Base-by-base conservation (phyloP, 2,329 filamentous ascomycete species). In the Aspergillus sclerotialis region DNA sequence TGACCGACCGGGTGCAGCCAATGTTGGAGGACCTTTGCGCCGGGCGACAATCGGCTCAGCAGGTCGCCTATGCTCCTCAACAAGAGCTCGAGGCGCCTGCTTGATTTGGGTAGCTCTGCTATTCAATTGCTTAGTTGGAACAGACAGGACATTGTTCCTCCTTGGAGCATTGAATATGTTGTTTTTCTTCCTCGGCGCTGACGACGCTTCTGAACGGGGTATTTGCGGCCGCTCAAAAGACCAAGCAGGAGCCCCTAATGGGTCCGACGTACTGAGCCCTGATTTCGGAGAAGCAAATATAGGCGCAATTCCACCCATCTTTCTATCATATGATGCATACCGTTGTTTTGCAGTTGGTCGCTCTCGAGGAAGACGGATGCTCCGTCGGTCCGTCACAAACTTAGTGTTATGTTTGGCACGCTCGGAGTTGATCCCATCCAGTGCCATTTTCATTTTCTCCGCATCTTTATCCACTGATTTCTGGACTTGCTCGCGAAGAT, bases 401-500 rank as follows among this genome's bases (percentile, higher is more conserved):
- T 69, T 71, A 39, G 73, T 73, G 10, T 67, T 68, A 37, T 80
- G 76, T 36, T 70, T 68, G 23, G 72, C 69, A 44, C 76, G 76
- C 40, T 76, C 65, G 38, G 75, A 64, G 48, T 73, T 70, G 41
- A 82, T 68, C 10, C 70, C 74, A 10, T 71, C 69, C 29, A 82
- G 63, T 27, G 74, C 72, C 30, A 67, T 68, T 48, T 68, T 73
- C 36, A 87, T 65, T 34, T 67, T 68, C 39, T 69, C 71, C 38
- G 76, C 72, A 44, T 81, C 79, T 14, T 68, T 66, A 4, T 69
- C 67, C 6, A 82, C 69, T 33, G 75, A 69, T 33, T 70, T 63
- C 21, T 75, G 66, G 24, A 78, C 73, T 42, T 80, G 68, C 27
- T 67, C 68, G 44, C 76, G 72, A 52, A 89, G 80, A 43, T 78